A percentile compares a stretch with the other conserved stretches of the same genome.
phyloP scores from a whole-genome alignment of 768 basidiomycete species.

The Pisolithus microcarpus region DNA sequence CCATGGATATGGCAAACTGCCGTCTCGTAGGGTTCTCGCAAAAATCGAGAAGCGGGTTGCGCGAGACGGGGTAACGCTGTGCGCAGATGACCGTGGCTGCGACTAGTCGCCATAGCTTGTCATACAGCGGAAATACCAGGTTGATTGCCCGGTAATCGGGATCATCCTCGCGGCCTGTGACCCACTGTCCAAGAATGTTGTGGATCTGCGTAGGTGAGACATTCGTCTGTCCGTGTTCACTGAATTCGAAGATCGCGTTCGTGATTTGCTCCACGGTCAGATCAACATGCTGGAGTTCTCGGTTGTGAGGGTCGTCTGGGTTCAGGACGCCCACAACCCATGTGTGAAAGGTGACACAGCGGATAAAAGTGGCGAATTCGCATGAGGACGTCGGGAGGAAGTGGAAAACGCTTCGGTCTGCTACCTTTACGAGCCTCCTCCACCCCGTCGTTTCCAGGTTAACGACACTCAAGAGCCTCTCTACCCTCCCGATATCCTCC shows the following conservation, averaged over 20 bases:
- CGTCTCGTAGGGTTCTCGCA: constrained; percentile 25
- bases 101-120: constrained; percentile 56
- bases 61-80: constrained; percentile 15
- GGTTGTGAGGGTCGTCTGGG: constrained; percentile 16
- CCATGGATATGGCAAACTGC: constrained; percentile 15
- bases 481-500: constrained; percentile 20
- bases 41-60: constrained; percentile 31
- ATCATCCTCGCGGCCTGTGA: constrained; percentile 23
- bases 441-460: background rate
- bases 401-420: background rate
- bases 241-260: constrained; percentile 33
- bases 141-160: constrained; percentile 31
- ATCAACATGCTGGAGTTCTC: constrained; percentile 18
- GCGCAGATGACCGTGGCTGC: constrained; percentile 38
- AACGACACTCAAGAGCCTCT: background rate
- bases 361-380: constrained; percentile 36
- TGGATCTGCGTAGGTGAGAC: constrained; percentile 30
- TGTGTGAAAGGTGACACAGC: constrained; percentile 36
- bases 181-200: constrained; percentile 31
- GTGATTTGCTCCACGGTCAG: constrained; percentile 33
- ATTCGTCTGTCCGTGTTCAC: constrained; percentile 30
- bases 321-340: constrained; percentile 37
- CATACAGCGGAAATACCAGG: constrained; percentile 52
- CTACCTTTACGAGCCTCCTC: background rate
- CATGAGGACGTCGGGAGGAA: background rate